These are phyloP conservation scores for Vaccinium corymbosum DNA, from an alignment of 148 eudicot species.

Conservation along the genomic window DNA sequence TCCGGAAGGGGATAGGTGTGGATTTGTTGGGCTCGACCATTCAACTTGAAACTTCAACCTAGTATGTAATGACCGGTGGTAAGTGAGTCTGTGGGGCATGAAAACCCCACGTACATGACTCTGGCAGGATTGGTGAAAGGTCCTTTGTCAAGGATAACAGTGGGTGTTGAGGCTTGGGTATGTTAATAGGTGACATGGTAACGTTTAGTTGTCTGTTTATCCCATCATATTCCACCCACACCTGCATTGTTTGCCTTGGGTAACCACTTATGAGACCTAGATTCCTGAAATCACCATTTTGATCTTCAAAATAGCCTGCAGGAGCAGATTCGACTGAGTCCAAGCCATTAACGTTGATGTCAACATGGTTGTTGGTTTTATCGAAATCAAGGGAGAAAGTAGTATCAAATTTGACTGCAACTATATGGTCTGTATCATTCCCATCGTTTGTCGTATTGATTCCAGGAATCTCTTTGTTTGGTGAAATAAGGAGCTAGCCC, in stretches of 20 bases:
- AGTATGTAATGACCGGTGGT: background rate
- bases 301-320: background rate
- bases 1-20: background rate
- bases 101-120: background rate
- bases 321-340: background rate
- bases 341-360: background rate
- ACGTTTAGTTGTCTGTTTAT: background rate
- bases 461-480: background rate
- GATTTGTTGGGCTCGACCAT: background rate
- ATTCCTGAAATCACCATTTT: background rate
- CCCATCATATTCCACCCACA: slow-evolving; percentile 10
- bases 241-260: background rate
- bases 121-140: background rate
- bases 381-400: background rate
- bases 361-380: background rate
- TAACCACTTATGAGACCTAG: background rate
- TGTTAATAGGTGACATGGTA: background rate
- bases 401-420: background rate
- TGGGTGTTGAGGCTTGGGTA: background rate
- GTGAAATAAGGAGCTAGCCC: background rate
- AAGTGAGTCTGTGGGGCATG: background rate
- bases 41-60: background rate
- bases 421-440: background rate
- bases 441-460: background rate
- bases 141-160: background rate